A percentile compares a stretch with the other conserved stretches of the same genome.
Evolutionary conservation across 2,329 filamentous ascomycete genomes (phyloP).

Genomic region (Sphaceloma murrayae): DNA sequence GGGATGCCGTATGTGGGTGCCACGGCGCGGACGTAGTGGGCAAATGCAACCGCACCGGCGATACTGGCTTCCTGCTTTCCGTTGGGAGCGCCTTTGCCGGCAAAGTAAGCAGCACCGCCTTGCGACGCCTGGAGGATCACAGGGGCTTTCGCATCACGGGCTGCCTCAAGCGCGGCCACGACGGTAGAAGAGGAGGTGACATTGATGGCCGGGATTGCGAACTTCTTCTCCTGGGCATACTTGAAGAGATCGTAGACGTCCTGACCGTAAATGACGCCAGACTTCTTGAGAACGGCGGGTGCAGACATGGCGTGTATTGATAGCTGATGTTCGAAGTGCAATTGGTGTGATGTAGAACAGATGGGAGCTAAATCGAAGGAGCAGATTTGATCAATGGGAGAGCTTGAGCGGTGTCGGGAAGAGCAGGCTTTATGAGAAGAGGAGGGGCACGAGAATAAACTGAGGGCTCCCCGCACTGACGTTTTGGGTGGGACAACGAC

Average conservation of each 20-base stretch:
- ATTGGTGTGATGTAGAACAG: too few relatives aligned
- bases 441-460: constrained; percentile 1
- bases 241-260: constrained; percentile 56
- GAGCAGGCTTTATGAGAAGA: constrained; percentile 6
- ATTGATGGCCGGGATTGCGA: constrained; percentile 67
- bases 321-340: too few relatives aligned
- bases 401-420: constrained; percentile 4
- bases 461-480: constrained; percentile 3
- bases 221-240: constrained; percentile 78
- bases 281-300: constrained; percentile 24
- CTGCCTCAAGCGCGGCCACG: constrained; percentile 85
- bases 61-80: constrained; percentile 79
- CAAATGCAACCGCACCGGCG: constrained; percentile 75
- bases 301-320: constrained; percentile 20
- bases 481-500: constrained; percentile 4
- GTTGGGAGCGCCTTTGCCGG: constrained; percentile 64
- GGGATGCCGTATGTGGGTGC: constrained; percentile 82
- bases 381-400: background rate
- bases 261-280: constrained; percentile 33
- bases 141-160: constrained; percentile 80
- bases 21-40: constrained; percentile 85
- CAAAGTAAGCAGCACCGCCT: constrained; percentile 65
- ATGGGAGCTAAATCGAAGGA: too few relatives aligned
- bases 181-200: constrained; percentile 86
- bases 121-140: constrained; percentile 78